phyloP scores from a whole-genome alignment of 1,139 yeast genomes.

The Saccharomyces hybrid region DNA sequence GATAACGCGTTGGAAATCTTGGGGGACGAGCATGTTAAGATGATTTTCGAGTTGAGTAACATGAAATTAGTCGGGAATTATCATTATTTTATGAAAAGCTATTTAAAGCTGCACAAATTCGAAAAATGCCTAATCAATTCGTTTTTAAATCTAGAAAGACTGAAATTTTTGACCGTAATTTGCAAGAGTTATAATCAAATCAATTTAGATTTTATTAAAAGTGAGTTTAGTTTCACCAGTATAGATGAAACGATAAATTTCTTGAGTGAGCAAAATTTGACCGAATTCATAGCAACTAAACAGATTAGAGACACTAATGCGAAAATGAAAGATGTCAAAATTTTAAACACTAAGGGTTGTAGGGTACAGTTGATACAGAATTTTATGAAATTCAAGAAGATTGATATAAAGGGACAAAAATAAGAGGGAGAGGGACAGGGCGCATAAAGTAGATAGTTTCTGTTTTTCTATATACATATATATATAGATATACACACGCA shows the following conservation, averaged over 20 bases:
- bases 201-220: conserved; percentile 39
- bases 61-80: conserved; percentile 42
- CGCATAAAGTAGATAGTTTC: neutral
- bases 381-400: conserved; percentile 45
- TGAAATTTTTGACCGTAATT: conserved; percentile 52
- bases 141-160: conserved; percentile 49
- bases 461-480: neutral
- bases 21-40: conserved; percentile 31
- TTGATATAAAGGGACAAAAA: conserved; percentile 91
- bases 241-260: conserved; percentile 36
- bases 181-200: conserved; percentile 56
- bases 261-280: conserved; percentile 38
- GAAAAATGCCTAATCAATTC: conserved; percentile 39
- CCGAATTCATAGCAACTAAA: conserved; percentile 33
- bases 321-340: conserved; percentile 28
- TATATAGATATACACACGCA: neutral
- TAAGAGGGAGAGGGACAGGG: conserved; percentile 23
- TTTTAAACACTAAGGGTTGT: conserved; percentile 35
- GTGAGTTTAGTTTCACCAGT: conserved; percentile 42
- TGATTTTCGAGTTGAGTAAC: conserved; percentile 41
- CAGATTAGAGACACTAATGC: conserved; percentile 19
- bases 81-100: conserved; percentile 44
- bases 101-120: conserved; percentile 33
- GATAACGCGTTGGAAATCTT: conserved; percentile 15
- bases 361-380: conserved; percentile 41